Evolutionary conservation across 148 eudicot genomes (phyloP), one percentile per base, ranked within the genome.

Genomic region (Persicaria tinctoria): DNA sequence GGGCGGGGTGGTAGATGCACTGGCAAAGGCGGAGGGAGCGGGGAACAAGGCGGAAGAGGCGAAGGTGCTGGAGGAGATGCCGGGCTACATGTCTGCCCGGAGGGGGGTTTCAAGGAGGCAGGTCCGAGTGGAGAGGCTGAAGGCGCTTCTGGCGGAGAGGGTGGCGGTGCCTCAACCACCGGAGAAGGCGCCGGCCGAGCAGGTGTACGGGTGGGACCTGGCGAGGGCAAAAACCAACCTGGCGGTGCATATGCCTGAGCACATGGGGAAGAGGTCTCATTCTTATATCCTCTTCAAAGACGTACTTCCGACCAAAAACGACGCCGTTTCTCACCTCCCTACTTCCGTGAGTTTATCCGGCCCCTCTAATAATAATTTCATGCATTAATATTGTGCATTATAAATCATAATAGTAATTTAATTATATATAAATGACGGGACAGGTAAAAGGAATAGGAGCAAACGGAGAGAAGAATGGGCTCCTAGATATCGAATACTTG

Each of bases 211-310:
- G 5, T 4, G 69, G 27, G 12, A 10, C 10, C 13, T 64, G 41
- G 27, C 69, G 20, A 20, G 41, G 9, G 12, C 38, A 5, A 23
- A 64, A 11, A 1, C 46, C 70, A 72, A 6, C 17, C 45, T 50
- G 45, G 76, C 76, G 3, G 76, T 74, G 1, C 62, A 51, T 5
- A 45, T 74, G 20, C 76, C 76, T 54, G 76, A 74, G 68, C 51
- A 74, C 13, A 54, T 45, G 49, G 64, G 63, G 12, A 74, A 53
- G 66, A 74, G 38, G 76, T 56, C 76, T n/a, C 76, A 74, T 47
- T 74, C 76, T 10, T 55, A 51, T 66, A 74, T 74, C 50, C 68
- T 74, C 51, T 74, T 74, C 76, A 57, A 74, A 56, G 68, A 74
- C 20, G 8, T 74, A 8, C 68, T 74, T 66, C 17, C 70, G 8